These are phyloP conservation scores for Gentiana straminea DNA, from an alignment of 257 asterid species.

Conservation along the genomic window DNA sequence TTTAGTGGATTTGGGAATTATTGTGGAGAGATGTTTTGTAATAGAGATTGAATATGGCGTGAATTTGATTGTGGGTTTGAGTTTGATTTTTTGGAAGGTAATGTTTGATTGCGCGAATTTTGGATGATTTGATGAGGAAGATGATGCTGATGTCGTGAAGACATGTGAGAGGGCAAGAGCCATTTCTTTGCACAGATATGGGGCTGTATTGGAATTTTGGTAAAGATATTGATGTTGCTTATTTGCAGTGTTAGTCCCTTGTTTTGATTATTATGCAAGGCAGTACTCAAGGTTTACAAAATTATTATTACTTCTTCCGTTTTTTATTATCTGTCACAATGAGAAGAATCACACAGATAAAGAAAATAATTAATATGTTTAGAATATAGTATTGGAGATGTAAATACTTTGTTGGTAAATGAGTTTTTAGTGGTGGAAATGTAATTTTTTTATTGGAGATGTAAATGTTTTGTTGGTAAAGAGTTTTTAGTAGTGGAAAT, in stretches of 20 bases:
- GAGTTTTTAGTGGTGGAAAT: no score
- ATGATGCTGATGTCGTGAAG: slow-evolving; percentile 11
- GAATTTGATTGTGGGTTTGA: slow-evolving; percentile 6
- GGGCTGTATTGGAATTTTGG: neutral
- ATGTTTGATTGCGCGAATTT: slow-evolving; percentile 12
- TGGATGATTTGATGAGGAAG: slow-evolving; percentile 10
- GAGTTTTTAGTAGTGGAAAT: no score
- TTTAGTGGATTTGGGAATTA: slow-evolving; percentile 28
- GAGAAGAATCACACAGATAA: no score
- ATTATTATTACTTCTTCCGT: no score
- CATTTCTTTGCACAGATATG: slow-evolving; percentile 20
- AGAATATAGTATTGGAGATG: no score
- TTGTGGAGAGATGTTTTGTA: slow-evolving; percentile 1
- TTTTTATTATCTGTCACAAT: no score
- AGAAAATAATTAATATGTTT: no score
- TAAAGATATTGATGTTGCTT: neutral
- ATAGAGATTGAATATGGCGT: slow-evolving; percentile 5
- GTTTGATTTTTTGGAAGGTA: slow-evolving; percentile 8
- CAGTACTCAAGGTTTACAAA: no score
- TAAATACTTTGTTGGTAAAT: no score
- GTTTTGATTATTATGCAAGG: no score
- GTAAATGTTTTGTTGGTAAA: neutral
- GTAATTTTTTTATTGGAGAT: no score
- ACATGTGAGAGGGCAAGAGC: slow-evolving; percentile 34
- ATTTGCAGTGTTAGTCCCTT: no score